Evolutionary conservation across 2,329 filamentous ascomycete species (phyloP).

Genomic region (Botryotinia calthae): DNA sequence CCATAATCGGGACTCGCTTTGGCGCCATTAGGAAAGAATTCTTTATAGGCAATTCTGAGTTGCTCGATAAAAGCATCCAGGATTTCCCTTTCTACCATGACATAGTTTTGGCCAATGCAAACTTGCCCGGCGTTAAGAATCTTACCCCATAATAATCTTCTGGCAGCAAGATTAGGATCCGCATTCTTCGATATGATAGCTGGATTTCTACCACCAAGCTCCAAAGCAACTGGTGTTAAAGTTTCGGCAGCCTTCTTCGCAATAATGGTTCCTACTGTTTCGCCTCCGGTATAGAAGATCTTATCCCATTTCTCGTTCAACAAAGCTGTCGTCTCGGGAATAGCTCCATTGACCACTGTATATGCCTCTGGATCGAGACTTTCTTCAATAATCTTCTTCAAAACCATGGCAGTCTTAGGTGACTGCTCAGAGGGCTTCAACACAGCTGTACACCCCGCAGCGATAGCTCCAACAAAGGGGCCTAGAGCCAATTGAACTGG

Average conservation of each 20-base stretch:
- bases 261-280: conserved; percentile 78
- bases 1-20: conserved; percentile 74
- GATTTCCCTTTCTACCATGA: conserved; percentile 74
- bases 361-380: conserved; percentile 77
- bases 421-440: conserved; percentile 88
- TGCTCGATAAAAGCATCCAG: conserved; percentile 70
- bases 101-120: conserved; percentile 91
- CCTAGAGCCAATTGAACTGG: conserved; percentile 77
- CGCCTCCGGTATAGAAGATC: conserved; percentile 91
- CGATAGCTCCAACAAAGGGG: conserved; percentile 84
- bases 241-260: conserved; percentile 85
- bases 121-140: conserved; percentile 83
- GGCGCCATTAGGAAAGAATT: conserved; percentile 82
- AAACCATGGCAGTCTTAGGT: conserved; percentile 70
- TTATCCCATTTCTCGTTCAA: conserved; percentile 94
- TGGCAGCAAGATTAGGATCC: conserved; percentile 75
- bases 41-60: conserved; percentile 66
- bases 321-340: conserved; percentile 77
- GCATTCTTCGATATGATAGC: conserved; percentile 86
- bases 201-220: conserved; percentile 89
- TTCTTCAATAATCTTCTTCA: conserved; percentile 74
- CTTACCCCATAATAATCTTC: conserved; percentile 87
- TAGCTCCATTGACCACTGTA: conserved; percentile 72
- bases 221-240: conserved; percentile 82
- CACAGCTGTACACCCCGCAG: conserved; percentile 84